These are phyloP conservation scores for Cladophialophora psammophila DNA, from an alignment of 2,329 filamentous ascomycete species.

Conservation along the genomic window DNA sequence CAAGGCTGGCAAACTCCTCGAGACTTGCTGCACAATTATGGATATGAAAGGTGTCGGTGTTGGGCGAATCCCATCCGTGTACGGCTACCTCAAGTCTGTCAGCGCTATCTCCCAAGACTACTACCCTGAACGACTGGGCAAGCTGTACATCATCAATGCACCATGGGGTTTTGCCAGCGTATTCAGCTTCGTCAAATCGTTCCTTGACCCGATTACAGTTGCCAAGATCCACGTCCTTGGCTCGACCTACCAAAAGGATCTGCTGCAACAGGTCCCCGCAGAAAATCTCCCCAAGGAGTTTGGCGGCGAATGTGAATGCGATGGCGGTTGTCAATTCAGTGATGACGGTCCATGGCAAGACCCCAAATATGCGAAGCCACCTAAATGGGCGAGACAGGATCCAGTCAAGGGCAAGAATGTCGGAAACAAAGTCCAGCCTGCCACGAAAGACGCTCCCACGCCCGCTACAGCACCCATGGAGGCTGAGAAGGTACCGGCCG, in stretches of 20 bases:
- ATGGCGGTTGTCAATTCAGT: conserved; percentile 82
- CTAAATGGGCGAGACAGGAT: conserved; percentile 53
- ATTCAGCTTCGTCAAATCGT: conserved; percentile 87
- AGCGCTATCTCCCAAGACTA: conserved; percentile 96
- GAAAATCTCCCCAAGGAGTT: conserved; percentile 91
- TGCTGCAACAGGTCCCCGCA: conserved; percentile 81
- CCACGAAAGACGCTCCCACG: conserved; percentile 22
- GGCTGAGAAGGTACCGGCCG: conserved; percentile 30
- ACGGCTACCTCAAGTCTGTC: conserved; percentile 83
- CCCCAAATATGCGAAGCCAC: conserved; percentile 52
- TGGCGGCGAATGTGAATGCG: conserved; percentile 82
- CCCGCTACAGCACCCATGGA: conserved; percentile 25
- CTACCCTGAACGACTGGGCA: conserved; percentile 96
- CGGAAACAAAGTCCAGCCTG: conserved; percentile 27
- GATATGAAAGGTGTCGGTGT: conserved; percentile 94
- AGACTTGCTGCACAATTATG: conserved; percentile 98
- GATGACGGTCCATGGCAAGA: conserved; percentile 86
- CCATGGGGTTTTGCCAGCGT: conserved; percentile 92
- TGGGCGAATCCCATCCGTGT: conserved; percentile 80
- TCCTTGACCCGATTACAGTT: conserved; percentile 95
- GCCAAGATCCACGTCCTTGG: conserved; percentile 94
- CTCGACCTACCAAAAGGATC: conserved; percentile 78
- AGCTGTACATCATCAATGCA: conserved; percentile 97
- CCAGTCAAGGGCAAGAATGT: conserved; percentile 34
- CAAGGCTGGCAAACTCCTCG: conserved; percentile 85